Evolutionary conservation across 2,329 filamentous ascomycete species (phyloP).

Genomic region (Lasiodiplodia gonubiensis): DNA sequence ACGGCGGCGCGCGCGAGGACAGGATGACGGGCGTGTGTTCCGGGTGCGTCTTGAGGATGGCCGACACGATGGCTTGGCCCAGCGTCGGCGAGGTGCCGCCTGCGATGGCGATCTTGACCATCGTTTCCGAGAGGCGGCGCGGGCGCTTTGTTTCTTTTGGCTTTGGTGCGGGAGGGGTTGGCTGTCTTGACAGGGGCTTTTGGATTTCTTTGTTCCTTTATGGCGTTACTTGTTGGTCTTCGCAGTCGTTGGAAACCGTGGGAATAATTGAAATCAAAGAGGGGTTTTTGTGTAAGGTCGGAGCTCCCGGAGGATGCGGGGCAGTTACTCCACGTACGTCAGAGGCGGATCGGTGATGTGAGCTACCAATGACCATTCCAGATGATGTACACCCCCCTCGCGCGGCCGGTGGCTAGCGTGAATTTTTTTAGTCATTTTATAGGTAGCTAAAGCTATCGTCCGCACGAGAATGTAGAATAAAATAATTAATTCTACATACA

Average conservation of each 20-base stretch:
- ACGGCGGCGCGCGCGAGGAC: conserved; percentile 31
- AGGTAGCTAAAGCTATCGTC: too few species aligned
- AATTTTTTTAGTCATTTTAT: too few species aligned
- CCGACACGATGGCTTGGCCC: conserved; percentile 37
- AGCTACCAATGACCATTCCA: background rate
- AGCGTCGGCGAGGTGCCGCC: conserved; percentile 38
- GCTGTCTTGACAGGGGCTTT: background rate
- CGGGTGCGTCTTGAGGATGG: conserved; percentile 31
- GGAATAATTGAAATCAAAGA: background rate
- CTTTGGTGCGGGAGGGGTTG: background rate
- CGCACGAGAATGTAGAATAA: too few species aligned
- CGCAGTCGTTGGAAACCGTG: background rate
- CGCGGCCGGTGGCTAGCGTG: too few species aligned
- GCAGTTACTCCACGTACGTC: background rate
- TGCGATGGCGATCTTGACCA: conserved; percentile 37
- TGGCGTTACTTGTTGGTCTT: background rate
- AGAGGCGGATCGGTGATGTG: background rate
- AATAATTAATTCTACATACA: too few species aligned
- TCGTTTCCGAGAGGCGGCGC: background rate
- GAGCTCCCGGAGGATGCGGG: background rate
- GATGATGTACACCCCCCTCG: too few species aligned
- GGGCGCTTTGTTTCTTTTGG: conserved; percentile 35
- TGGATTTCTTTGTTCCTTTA: background rate
- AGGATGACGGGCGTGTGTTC: conserved; percentile 39
- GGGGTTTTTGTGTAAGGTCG: background rate